A percentile compares a stretch with the other conserved stretches of the same genome.
phyloP scores from a whole-genome alignment of 106 monocot species.

The Xerophyta viscosa region DNA sequence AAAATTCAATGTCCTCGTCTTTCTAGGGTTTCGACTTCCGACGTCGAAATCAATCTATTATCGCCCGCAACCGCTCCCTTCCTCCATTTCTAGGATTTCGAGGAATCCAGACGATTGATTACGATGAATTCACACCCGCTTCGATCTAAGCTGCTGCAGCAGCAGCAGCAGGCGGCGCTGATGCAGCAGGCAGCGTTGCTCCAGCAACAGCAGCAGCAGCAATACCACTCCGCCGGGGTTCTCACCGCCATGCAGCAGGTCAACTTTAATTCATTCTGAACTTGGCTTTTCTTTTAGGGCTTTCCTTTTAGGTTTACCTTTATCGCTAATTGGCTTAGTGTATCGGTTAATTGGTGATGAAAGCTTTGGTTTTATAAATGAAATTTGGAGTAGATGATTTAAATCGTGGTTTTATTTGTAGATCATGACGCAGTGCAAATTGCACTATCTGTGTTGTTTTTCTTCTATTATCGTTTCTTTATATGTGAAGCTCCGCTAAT shows the following conservation, averaged over 20 bases:
- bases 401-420: background rate
- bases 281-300: background rate
- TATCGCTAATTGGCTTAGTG: too few species aligned
- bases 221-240: constrained; percentile 48
- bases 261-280: background rate
- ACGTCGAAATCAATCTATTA: too few species aligned
- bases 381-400: background rate
- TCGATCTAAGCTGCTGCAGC: constrained; percentile 18
- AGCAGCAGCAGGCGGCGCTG: constrained; percentile 40
- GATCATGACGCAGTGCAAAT: background rate
- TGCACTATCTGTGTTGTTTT: too few species aligned
- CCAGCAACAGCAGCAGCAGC: constrained; percentile 56
- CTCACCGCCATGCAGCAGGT: constrained; percentile 61
- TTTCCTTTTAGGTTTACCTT: too few species aligned
- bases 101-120: too few species aligned
- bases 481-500: too few species aligned
- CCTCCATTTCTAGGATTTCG: background rate
- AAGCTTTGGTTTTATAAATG: too few species aligned
- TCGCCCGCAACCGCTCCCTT: background rate
- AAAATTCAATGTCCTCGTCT: too few species aligned
- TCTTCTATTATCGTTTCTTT: too few species aligned
- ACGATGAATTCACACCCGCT: background rate
- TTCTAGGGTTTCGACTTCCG: too few species aligned
- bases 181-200: constrained; percentile 60
- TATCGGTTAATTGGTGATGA: too few species aligned